These are phyloP conservation scores for Coemansia sp. DNA, from an alignment of 192 early-diverging fungal genomes.

Conservation along the genomic window DNA sequence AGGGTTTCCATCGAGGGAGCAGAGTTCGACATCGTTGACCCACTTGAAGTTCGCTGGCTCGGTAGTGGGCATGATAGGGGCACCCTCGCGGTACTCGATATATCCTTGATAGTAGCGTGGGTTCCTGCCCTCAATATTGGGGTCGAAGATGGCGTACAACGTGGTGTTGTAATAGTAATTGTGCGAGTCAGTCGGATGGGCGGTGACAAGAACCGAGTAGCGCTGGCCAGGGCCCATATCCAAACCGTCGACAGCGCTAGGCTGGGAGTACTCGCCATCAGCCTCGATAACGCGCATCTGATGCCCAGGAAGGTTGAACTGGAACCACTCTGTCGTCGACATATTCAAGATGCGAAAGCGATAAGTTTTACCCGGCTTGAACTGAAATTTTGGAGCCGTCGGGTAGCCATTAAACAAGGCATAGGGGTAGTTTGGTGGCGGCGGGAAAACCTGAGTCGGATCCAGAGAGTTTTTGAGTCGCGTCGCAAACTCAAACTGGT, in stretches of 20 bases:
- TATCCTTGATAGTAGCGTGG: conserved; percentile 30
- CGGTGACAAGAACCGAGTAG: conserved; percentile 76
- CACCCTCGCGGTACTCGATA: conserved; percentile 17
- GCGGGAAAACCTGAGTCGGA: conserved; percentile 61
- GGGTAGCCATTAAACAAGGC: conserved; percentile 56
- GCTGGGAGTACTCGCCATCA: conserved; percentile 66
- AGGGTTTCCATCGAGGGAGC: neutral
- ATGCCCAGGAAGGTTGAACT: conserved; percentile 74
- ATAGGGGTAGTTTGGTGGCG: conserved; percentile 63
- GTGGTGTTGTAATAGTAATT: conserved; percentile 74
- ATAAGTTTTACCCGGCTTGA: conserved; percentile 74
- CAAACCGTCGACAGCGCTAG: conserved; percentile 55
- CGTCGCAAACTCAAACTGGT: conserved; percentile 36
- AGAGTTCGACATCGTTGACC: conserved; percentile 18
- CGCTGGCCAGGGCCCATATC: conserved; percentile 72
- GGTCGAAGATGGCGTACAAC: conserved; percentile 66
- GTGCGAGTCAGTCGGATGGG: conserved; percentile 48
- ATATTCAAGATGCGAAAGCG: conserved; percentile 80
- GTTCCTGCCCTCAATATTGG: conserved; percentile 36
- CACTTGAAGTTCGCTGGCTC: conserved; percentile 1
- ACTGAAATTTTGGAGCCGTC: conserved; percentile 19
- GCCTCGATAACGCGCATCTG: conserved; percentile 74
- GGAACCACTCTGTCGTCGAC: conserved; percentile 68
- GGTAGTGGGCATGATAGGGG: conserved; percentile 4
- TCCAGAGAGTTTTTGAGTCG: conserved; percentile 41